These are phyloP conservation scores for Plectosphaerella sp. DNA, from an alignment of 2,329 filamentous ascomycete genomes.

Conservation along the genomic window DNA sequence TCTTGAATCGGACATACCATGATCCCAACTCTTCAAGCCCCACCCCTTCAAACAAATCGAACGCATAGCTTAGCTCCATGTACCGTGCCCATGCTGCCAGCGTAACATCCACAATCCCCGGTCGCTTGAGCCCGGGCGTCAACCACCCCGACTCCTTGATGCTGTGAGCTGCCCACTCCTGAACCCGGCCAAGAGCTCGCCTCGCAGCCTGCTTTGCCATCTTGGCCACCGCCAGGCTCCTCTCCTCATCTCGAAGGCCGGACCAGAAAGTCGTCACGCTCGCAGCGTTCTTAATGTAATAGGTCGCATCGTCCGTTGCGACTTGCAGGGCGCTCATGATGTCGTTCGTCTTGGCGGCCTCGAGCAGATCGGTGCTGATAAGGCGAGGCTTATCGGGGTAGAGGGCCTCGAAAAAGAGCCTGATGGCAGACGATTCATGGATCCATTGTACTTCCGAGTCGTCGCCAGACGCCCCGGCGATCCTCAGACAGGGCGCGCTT, in stretches of 20 bases:
- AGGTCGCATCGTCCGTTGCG: slow-evolving; percentile 4
- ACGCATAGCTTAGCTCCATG: slow-evolving; percentile 11
- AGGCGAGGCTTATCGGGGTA: slow-evolving; percentile 3
- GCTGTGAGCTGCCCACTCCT: slow-evolving; percentile 5
- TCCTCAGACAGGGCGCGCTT: slow-evolving; percentile 13
- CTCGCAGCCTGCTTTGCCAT: slow-evolving; percentile 8
- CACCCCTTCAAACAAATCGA: slow-evolving; percentile 9
- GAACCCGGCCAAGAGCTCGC: slow-evolving; percentile 9
- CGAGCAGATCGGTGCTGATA: slow-evolving; percentile 1
- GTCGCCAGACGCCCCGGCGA: slow-evolving; percentile 1
- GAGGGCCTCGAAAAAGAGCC: slow-evolving; percentile 12
- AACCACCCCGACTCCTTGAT: slow-evolving; percentile 14
- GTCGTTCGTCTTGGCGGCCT: slow-evolving; percentile 9
- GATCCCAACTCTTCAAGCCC: slow-evolving; percentile 7
- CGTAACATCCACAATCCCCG: slow-evolving; percentile 13
- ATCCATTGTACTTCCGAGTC: slow-evolving; percentile 8
- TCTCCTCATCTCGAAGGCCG: slow-evolving; percentile 9
- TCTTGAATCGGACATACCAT: slow-evolving; percentile 14
- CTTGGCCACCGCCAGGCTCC: slow-evolving; percentile 8
- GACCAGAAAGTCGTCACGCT: slow-evolving; percentile 7
- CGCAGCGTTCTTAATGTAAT: slow-evolving; percentile 12
- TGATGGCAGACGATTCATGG: slow-evolving; percentile 14
- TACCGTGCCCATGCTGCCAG: slow-evolving; percentile 13
- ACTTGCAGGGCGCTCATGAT: slow-evolving; percentile 9
- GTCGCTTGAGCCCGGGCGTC: slow-evolving; percentile 12